These are phyloP conservation scores for Brassica carinata DNA, from an alignment of 345 rosid genomes.

Conservation along the genomic window DNA sequence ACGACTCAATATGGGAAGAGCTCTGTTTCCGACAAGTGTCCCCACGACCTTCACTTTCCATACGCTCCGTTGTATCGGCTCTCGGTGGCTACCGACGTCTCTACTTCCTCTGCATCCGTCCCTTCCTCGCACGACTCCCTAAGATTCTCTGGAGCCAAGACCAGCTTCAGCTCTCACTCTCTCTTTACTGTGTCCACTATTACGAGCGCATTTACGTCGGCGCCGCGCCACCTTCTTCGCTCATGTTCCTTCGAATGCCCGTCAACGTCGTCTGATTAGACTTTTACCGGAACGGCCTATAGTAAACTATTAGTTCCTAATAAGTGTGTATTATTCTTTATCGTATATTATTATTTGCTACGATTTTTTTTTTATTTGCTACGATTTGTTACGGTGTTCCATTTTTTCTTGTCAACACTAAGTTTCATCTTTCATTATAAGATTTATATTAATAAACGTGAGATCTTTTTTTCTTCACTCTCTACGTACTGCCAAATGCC, in stretches of 20 bases:
- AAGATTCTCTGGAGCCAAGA: slow-evolving; percentile 47
- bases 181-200: slow-evolving; percentile 78
- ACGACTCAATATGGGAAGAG: slow-evolving; percentile 87
- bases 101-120: slow-evolving; percentile 78
- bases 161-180: slow-evolving; percentile 82
- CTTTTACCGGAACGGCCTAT: background rate
- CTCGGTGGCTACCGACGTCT: slow-evolving; percentile 91
- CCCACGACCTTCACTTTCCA: slow-evolving; percentile 58
- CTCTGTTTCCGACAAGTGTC: slow-evolving; percentile 80
- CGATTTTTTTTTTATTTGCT: background rate
- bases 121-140: slow-evolving; percentile 54
- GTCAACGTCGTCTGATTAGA: slow-evolving; percentile 54
- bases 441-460: slow-evolving; percentile 30
- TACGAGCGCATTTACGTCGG: slow-evolving; percentile 66
- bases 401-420: background rate
- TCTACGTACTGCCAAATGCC: slow-evolving; percentile 33
- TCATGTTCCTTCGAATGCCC: slow-evolving; percentile 87
- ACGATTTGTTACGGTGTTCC: slow-evolving; percentile 12
- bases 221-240: slow-evolving; percentile 68
- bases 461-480: slow-evolving; percentile 2
- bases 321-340: slow-evolving; percentile 29
- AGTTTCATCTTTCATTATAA: background rate
- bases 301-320: slow-evolving; percentile 7
- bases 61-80: slow-evolving; percentile 72
- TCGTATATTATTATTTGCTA: slow-evolving; percentile 19